A percentile compares a stretch with the other conserved stretches of the same genome.
Evolutionary conservation across 768 basidiomycete species (phyloP).

Genomic region (Pluteus cervinus): DNA sequence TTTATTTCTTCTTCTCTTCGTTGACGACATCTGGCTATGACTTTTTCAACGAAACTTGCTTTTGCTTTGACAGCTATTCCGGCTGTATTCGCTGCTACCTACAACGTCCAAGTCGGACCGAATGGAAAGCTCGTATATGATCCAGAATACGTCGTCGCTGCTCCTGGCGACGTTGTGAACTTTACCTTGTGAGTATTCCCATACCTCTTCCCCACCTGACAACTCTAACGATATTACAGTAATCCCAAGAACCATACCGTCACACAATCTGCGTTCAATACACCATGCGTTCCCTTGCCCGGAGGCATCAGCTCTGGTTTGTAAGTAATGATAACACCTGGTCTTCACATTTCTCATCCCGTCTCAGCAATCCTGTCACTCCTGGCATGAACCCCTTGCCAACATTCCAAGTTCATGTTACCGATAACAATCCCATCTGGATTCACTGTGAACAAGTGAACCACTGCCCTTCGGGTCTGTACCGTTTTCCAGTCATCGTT

Average conservation of each 20-base stretch:
- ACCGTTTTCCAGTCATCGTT: background rate
- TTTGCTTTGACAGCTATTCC: too few species aligned
- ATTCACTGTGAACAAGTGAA: background rate
- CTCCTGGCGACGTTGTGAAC: slow-evolving; percentile 11
- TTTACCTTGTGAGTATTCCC: slow-evolving; percentile 14
- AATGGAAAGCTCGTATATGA: slow-evolving; percentile 10
- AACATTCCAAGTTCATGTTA: background rate
- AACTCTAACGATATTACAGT: slow-evolving; percentile 1
- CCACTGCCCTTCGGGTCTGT: background rate
- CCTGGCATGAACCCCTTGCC: background rate
- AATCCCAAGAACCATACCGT: slow-evolving; percentile 25
- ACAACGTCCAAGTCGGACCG: slow-evolving; percentile 14
- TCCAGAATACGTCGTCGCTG: slow-evolving; percentile 13
- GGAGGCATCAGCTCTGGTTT: slow-evolving; percentile 24
- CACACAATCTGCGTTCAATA: slow-evolving; percentile 22
- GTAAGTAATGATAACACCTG: slow-evolving; percentile 7
- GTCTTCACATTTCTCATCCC: background rate
- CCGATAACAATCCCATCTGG: background rate
- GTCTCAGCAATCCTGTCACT: background rate
- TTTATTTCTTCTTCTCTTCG: too few species aligned
- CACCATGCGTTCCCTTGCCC: slow-evolving; percentile 16
- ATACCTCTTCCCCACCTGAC: background rate
- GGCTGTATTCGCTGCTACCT: too few species aligned
- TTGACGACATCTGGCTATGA: too few species aligned
- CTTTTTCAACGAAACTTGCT: too few species aligned